phyloP scores from a whole-genome alignment of 495 filamentous ascomycete species.

The Neurospora sublineolata region DNA sequence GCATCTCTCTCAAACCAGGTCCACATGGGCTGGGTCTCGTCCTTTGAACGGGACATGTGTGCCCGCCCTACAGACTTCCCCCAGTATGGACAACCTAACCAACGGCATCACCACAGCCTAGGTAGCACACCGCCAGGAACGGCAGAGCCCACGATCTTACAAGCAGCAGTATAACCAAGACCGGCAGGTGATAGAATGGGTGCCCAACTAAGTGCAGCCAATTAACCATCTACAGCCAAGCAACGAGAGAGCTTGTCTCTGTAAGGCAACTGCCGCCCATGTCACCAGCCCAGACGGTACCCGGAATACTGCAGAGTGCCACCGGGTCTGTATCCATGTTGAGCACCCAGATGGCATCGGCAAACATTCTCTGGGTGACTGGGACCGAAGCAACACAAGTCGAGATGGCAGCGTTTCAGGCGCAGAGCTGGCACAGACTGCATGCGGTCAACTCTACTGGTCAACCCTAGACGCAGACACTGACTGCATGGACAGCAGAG shows the following conservation, averaged over 20 bases:
- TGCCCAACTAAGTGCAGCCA: neutral
- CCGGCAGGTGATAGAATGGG: neutral
- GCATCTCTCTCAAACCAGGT: neutral
- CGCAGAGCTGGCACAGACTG: neutral
- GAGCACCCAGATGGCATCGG: neutral
- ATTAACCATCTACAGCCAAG: neutral
- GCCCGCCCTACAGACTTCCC: too few species aligned
- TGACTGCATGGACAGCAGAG: neutral
- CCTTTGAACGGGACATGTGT: neutral
- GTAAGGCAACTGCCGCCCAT: neutral
- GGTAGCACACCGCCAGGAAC: neutral
- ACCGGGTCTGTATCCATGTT: neutral
- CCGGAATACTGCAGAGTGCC: neutral
- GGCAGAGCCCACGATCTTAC: neutral
- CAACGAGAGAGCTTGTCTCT: neutral
- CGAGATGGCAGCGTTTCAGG: neutral
- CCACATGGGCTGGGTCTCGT: neutral
- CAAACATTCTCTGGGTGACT: neutral
- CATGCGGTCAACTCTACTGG: neutral
- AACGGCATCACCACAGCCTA: neutral
- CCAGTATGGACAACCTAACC: neutral
- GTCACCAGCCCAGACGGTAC: neutral
- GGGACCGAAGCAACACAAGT: neutral
- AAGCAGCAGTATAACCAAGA: neutral
- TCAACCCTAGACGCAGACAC: neutral